Percentiles rank a stretch among this genome's conserved stretches.
Conservation (phyloP, 352 stramenopile genomes). For the Globisporangium nunn region DNA sequence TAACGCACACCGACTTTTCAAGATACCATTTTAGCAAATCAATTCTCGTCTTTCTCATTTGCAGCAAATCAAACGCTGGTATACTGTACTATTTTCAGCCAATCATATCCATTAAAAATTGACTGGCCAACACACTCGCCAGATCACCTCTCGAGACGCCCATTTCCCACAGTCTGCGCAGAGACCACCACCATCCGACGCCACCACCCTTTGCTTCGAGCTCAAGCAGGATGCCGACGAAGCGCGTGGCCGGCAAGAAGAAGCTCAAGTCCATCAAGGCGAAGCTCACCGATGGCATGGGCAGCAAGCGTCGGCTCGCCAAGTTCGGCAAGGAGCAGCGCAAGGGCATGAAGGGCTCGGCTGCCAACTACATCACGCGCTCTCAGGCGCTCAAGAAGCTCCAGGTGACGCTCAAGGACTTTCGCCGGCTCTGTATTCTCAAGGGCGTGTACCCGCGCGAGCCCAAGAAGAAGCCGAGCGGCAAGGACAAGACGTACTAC, state of each 20-base stretch:
- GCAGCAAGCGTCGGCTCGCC: slow-evolving; percentile 69
- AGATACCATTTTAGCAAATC: slow-evolving; percentile 15
- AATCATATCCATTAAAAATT: slow-evolving; percentile 11
- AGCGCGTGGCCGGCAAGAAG: slow-evolving; percentile 86
- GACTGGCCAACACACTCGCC: slow-evolving; percentile 18
- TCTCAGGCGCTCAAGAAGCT: slow-evolving; percentile 92
- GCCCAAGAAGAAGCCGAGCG: slow-evolving; percentile 90
- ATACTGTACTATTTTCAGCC: too few species aligned
- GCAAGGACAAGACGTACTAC: slow-evolving; percentile 98
- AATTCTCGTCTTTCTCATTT: slow-evolving; percentile 2
- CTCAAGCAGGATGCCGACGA: slow-evolving; percentile 56
- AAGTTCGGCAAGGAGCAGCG: slow-evolving; percentile 84
- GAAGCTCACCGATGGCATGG: slow-evolving; percentile 81
- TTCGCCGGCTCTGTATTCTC: slow-evolving; percentile 97
- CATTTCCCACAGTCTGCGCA: not conserved
- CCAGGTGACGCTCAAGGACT: slow-evolving; percentile 97
- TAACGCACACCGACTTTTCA: too few species aligned
- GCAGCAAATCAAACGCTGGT: slow-evolving; percentile 15
- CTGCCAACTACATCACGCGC: slow-evolving; percentile 95
- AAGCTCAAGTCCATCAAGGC: slow-evolving; percentile 89
- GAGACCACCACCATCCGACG: not conserved
- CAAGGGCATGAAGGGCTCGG: slow-evolving; percentile 73
- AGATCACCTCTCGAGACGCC: too few species aligned
- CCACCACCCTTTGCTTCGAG: not conserved
- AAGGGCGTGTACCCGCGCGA: slow-evolving; percentile 99